Base-by-base conservation (phyloP, 2,329 filamentous ascomycete genomes). In the Fusarium sp. region DNA sequence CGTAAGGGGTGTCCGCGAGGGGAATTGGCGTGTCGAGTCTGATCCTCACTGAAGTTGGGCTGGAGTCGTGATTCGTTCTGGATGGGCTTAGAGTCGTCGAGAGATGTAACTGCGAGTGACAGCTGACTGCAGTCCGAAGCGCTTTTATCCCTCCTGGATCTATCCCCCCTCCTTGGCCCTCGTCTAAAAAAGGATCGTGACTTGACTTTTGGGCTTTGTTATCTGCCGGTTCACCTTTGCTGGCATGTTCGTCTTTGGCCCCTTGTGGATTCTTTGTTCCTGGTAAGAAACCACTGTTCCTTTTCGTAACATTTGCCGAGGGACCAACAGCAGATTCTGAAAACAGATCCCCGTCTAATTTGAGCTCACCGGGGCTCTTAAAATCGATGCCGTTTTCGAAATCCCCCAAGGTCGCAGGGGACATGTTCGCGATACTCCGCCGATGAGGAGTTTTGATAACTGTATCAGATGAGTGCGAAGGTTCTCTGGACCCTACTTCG, bases 131-230 rank as follows among this genome's bases (percentile, higher is more conserved):
- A 21, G 43, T 26, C 24, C 39, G 40, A 54, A 36, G 24, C 24
- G 17, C 45, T 60, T 34, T 26, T 39, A 42, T 50, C 54, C 65
- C 62, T 69, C 65, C 65, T 36, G 61, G 64, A 15, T 71, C 47
- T 54, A 31, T 21, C 22, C 54, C 53, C 51, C 34, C 54, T 64
- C 42, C 55, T 67, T 61, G 62, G 56, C 50, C 45, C 50, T 64
- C 59, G 62, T 62, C 80, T 82, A 83, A 83, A 82, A 83, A 83
- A 76, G 69, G 47, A 15, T 36, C 13, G n/a, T 19, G n/a, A 13
- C 33, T 36, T 43, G 42, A 43, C 9, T 11, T 57, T 43, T 52
- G 22, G 13, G 56, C 28, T 21, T 64, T 38, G 31, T 62, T 44
- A 11, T 26, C 53, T 26, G 40, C 17, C 38, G 34, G 34, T 14